Evolutionary conservation across 2,329 filamentous ascomycete species (phyloP), one percentile per base, ranked within the genome.

Genomic region (Aspergillus terreus): DNA sequence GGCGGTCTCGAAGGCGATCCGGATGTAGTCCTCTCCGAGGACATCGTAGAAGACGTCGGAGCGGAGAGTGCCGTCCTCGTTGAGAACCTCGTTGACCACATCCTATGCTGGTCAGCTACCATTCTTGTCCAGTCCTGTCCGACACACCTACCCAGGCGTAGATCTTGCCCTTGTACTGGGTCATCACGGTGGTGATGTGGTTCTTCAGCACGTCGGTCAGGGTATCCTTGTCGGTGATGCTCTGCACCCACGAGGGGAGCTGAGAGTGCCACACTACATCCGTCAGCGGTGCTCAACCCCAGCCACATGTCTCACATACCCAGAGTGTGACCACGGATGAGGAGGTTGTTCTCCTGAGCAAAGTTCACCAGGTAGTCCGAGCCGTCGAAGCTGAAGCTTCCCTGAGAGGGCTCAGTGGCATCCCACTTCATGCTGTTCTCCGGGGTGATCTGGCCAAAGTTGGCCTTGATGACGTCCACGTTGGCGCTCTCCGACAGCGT

Each of bases 1-100:
- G 17, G 87, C 87, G 10, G 86, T 82, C 47, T 81, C 76, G 72
- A 90, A 90, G 33, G 86, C 86, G 61, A 87, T 85, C 21, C 76
- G 74, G 48, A 90, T 82, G 63, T 86, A 89, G 66, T 81, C 79
- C 71, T 88, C 85, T 42, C 86, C 86, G 4, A 90, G 78, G 2
- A 89, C 82, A 23, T 81, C 77, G 60, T 76, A 85, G 74, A 87
- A 90, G 59, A 88, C 83, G 10, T 77, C 81, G 30, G 72, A 61
- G 42, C 85, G 82, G 49, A 86, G 74, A 3, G 65, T 72, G 35
- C 84, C 85, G 61, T 82, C 77, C 58, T 86, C 82, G 5, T 66
- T 59, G 56, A 72, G 69, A 47, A 70, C 63, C 25, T 68, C 65
- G 44, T 68, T 68, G 40, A 67, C 53, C 3, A 67, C 65, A 41